Conservation (phyloP, 2,329 filamentous ascomycete species). For the Penicillium olsonii region DNA sequence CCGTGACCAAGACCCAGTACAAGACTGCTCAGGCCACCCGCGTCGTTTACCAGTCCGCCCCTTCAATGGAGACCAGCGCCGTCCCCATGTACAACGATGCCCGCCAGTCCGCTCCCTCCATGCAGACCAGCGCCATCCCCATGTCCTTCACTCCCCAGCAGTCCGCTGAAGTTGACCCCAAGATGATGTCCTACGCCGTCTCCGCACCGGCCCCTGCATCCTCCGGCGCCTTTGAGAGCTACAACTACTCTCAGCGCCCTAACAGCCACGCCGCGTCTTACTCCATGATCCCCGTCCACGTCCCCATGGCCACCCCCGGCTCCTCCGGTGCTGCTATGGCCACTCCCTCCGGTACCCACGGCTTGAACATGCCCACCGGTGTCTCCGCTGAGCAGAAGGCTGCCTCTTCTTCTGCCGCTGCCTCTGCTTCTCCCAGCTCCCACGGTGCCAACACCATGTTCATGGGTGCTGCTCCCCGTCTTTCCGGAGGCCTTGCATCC, state of each 20-base stretch:
- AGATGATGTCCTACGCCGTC: constrained; percentile 7
- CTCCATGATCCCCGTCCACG: constrained; percentile 31
- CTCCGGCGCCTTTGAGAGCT: constrained; percentile 7
- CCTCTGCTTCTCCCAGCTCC: constrained; percentile 28
- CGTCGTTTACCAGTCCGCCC: background rate
- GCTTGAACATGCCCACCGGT: constrained; percentile 41
- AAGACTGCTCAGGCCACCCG: constrained; percentile 12
- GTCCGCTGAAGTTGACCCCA: background rate
- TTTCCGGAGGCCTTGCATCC: constrained; percentile 26
- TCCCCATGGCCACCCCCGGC: constrained; percentile 21
- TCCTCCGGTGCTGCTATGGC: constrained; percentile 21
- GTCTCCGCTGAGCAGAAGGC: constrained; percentile 25
- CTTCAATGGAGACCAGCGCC: background rate
- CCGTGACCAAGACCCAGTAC: constrained; percentile 30
- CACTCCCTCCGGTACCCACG: constrained; percentile 26
- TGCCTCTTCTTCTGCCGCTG: constrained; percentile 41
- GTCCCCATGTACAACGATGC: background rate
- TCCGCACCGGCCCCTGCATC: constrained; percentile 4
- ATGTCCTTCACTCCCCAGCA: background rate
- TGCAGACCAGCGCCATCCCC: background rate
- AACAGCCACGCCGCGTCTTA: constrained; percentile 18
- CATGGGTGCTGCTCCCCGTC: constrained; percentile 23
- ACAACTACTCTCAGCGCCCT: constrained; percentile 13
- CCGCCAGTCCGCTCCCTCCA: background rate
- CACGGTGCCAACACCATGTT: constrained; percentile 22